A percentile compares a stretch with the other conserved stretches of the same genome.
These are phyloP conservation scores for Solanum commersonii DNA, from an alignment of 257 asterid genomes.

Conservation along the genomic window DNA sequence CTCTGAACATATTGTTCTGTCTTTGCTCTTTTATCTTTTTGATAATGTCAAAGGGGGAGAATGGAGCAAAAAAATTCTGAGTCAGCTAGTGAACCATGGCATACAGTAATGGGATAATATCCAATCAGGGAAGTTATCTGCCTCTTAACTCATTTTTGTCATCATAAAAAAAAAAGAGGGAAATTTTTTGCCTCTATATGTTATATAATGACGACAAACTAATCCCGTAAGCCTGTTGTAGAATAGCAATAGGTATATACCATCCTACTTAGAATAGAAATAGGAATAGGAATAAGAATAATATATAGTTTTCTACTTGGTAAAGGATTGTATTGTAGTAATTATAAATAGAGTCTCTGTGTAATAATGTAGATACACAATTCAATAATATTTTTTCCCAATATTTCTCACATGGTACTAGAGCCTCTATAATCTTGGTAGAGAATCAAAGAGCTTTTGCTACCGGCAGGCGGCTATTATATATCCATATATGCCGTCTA, in stretches of 20 bases:
- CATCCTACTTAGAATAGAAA: background rate
- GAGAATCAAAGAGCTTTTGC: background rate
- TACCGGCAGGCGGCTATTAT: background rate
- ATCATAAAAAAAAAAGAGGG: background rate
- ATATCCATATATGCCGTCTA: background rate
- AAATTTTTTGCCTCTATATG: background rate
- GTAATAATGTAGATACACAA: background rate
- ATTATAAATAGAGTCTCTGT: background rate
- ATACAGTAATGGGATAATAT: background rate
- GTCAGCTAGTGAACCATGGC: background rate
- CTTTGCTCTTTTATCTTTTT: background rate
- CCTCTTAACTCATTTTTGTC: background rate
- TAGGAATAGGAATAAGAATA: background rate
- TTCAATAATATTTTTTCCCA: background rate
- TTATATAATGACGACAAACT: background rate
- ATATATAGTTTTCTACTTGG: background rate
- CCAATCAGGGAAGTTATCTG: background rate
- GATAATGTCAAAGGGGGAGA: background rate
- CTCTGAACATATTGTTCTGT: background rate
- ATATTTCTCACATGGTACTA: background rate
- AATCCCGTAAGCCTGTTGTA: background rate
- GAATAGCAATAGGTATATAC: background rate
- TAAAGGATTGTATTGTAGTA: background rate
- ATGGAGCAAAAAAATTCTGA: background rate
- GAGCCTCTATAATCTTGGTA: background rate